Evolutionary conservation across 2,329 filamentous ascomycete genomes (phyloP), one percentile per base, ranked within the genome.

Genomic region (Chrysoporthe austroafricana): DNA sequence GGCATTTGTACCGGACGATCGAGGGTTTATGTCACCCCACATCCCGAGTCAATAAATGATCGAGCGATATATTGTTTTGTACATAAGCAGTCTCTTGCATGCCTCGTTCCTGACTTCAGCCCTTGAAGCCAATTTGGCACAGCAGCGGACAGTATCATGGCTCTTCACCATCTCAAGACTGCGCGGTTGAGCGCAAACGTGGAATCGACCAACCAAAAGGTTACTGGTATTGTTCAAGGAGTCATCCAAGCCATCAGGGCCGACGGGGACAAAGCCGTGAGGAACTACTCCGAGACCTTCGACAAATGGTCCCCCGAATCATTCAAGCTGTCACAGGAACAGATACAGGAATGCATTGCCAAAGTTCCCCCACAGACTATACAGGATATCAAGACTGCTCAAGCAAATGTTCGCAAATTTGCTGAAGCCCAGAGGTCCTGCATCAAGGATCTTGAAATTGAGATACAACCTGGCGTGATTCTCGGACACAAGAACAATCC

Each of bases 401-500:
- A 86, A 73, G 68, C 71, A 13, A 86, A 86, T 73, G 82, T 86
- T 4, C 74, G 83, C 4, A 75, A 71, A 0, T 86, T 86, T 76
- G 83, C 84, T 1, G 70, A 80, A 66, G 83, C 82, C 0, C 83
- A 86, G 70, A 73, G 75, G n/a, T 75, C 77, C 0, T 80, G 77
- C 3, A 72, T 86, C 59, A 77, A 75, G 9, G 84, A 85, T n/a
- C 81, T 86, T 67, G 84, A 86, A 73, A 70, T 85, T 39, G 83
- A 86, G 73, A 83, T 82, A 18, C 74, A 77, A 42, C 83, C 82
- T 3, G 84, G 84, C 1, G 83, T 86, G 0, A 78, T 80, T 64
- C 75, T 86, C 0, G 84, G 84, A 5, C 84, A 86, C 71, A 82
- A 80, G 69, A 84, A 84, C 69, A 78, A 82, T 46, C 83, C 83